phyloP scores from a whole-genome alignment of 306 rosid species.

The Fragaria nilgerrensis region DNA sequence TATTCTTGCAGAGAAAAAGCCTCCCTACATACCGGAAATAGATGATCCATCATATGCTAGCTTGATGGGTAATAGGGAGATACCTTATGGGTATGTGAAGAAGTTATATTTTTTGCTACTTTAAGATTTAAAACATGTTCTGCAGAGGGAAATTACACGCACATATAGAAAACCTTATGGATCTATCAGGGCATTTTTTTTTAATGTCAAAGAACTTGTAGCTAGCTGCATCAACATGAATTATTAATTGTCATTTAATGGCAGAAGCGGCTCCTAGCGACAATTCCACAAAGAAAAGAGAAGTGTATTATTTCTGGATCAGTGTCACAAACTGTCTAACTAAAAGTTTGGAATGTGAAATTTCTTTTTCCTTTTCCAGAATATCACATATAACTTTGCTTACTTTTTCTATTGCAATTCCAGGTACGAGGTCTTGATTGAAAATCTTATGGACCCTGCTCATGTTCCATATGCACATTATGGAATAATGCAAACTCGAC shows the following conservation, averaged over 20 bases:
- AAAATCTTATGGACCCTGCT: conserved; percentile 94
- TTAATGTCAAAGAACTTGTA: background rate
- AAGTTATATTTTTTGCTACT: background rate
- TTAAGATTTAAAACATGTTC: background rate
- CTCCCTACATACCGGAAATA: conserved; percentile 66
- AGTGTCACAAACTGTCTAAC: background rate
- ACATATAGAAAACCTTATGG: background rate
- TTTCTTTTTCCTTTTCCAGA: background rate
- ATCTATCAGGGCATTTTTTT: background rate
- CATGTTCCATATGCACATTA: conserved; percentile 86
- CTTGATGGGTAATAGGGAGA: conserved; percentile 65
- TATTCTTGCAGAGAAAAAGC: conserved; percentile 48
- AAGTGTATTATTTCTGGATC: background rate
- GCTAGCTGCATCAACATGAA: background rate
- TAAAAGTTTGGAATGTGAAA: background rate
- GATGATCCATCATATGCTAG: conserved; percentile 68
- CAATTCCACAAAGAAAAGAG: background rate
- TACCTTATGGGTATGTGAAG: conserved; percentile 64
- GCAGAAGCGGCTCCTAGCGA: background rate
- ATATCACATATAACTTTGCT: background rate
- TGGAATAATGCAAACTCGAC: conserved; percentile 50
- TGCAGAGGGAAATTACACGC: background rate
- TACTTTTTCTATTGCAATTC: conserved; percentile 27
- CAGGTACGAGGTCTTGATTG: conserved; percentile 88
- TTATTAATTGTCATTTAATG: background rate